Base-by-base conservation (phyloP, 106 monocot genomes). In the Platanthera guangdongensis region DNA sequence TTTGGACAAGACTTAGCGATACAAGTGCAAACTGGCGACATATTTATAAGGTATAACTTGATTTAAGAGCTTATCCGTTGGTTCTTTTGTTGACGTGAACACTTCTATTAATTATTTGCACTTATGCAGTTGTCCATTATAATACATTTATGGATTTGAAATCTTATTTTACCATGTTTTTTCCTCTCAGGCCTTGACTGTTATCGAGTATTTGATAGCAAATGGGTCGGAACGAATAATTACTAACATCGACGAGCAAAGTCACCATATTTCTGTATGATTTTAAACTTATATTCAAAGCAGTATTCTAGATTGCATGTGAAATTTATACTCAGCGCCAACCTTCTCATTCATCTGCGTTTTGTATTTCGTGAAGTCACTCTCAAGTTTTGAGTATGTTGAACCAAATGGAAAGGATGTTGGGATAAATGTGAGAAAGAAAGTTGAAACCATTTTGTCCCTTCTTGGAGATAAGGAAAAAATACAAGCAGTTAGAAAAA, bases 351-450 rank as follows among this genome's bases (percentile, higher is more conserved):
- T 21, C 63, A 47, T 55, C 0, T 53, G 48, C 77, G 25, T 54
- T 72, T 79, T 77, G 4, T 60, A 68, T 81, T 79, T 78, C 22
- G 16, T 84, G 39, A 85, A 99, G 99, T 87, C 85, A 57, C 82
- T 92, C 77, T 88, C 92, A 85, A 83, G 82, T 65, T 99, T 90
- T 88, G 88, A 94, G 75, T 88, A 86, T 83, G 86, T 92, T 79
- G 99, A 99, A 50, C 94, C 92, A 63, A 94, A 90, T 87, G 94
- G 94, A 68, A 99, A 99, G 78, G 99, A 99, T 83, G 79, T 82
- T 45, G 99, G 99, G 18, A 82, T 99, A 76, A 92, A 94, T 76
- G 94, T 99, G 30, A 88, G 99, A 76, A 99, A 92, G 82, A 94
- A 99, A 78, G 87, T 80, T 6, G 99, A 99, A 83, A 89, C 90